Conservation (phyloP, 176 grass and related monocot genomes). For the Paspalum vaginatum region DNA sequence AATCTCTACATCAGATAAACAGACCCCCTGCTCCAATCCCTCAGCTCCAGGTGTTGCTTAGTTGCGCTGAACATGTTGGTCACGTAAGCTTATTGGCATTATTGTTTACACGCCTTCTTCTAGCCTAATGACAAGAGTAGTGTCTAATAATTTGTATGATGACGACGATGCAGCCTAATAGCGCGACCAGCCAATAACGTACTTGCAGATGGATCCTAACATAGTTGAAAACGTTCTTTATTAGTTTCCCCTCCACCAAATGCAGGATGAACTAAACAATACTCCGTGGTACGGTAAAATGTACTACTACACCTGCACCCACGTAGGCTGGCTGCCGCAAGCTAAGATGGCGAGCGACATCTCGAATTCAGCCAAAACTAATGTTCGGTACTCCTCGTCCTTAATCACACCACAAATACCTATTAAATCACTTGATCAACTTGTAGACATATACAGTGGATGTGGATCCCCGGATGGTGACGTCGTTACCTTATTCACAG, state of each 20-base stretch:
- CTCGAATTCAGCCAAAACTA: constrained; percentile 9
- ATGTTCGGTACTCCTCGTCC: constrained; percentile 3
- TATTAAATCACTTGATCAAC: neutral
- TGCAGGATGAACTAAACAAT: neutral
- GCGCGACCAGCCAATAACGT: neutral
- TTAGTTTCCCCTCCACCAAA: neutral
- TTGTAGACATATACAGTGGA: too few species aligned
- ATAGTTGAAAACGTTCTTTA: neutral
- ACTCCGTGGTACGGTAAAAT: neutral
- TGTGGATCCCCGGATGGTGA: neutral
- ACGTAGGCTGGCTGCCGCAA: constrained; percentile 5
- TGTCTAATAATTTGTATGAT: neutral
- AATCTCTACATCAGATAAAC: neutral
- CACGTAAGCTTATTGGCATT: constrained; percentile 15
- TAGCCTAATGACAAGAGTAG: constrained; percentile 22
- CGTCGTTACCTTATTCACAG: neutral
- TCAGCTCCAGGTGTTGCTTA: constrained; percentile 13
- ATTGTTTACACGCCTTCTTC: neutral
- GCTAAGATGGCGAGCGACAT: neutral
- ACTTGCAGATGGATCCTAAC: neutral
- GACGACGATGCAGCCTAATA: neutral
- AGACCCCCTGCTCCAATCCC: constrained; percentile 18
- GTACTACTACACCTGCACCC: neutral
- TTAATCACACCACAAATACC: neutral
- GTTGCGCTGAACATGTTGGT: constrained; percentile 1